Percentiles rank a stretch among this genome's conserved stretches.
Evolutionary conservation across 2,329 filamentous ascomycete genomes (phyloP).

Genomic region (Aurifilum marmelostoma): DNA sequence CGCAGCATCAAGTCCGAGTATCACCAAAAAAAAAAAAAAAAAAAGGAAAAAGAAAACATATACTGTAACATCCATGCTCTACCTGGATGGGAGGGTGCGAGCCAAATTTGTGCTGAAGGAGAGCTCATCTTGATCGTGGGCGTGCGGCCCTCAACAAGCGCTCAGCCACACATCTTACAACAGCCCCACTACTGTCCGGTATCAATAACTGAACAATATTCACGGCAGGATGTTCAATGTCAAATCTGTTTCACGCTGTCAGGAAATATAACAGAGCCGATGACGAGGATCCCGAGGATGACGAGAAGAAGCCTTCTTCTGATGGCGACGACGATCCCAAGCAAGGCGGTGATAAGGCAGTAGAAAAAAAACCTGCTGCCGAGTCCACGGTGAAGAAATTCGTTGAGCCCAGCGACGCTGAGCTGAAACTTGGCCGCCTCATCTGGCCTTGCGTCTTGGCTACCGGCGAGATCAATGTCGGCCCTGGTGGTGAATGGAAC

Average conservation of each 20-base stretch:
- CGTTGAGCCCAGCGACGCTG: conserved; percentile 33
- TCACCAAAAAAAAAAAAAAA: conserved; percentile 10
- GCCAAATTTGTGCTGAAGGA: background rate
- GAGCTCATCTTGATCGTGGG: background rate
- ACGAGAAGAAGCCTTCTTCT: background rate
- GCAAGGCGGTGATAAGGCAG: conserved; percentile 1
- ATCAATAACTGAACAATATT: conserved; percentile 14
- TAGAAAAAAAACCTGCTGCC: conserved; percentile 15
- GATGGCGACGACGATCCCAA: background rate
- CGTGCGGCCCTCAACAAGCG: background rate
- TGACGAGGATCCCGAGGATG: conserved; percentile 7
- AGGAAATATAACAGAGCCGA: conserved; percentile 28
- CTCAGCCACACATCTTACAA: background rate
- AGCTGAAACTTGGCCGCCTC: conserved; percentile 43
- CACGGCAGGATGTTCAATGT: conserved; percentile 29
- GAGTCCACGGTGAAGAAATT: conserved; percentile 16
- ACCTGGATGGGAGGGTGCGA: background rate
- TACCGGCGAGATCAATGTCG: conserved; percentile 46
- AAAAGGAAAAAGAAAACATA: no score
- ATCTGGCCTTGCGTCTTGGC: conserved; percentile 47
- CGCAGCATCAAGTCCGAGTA: background rate
- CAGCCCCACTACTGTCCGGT: background rate
- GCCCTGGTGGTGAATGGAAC: conserved; percentile 41
- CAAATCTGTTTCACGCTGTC: conserved; percentile 32
- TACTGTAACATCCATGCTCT: background rate